phyloP scores from a whole-genome alignment of 108 stramenopile genomes.

The Cyclotella atomus region DNA sequence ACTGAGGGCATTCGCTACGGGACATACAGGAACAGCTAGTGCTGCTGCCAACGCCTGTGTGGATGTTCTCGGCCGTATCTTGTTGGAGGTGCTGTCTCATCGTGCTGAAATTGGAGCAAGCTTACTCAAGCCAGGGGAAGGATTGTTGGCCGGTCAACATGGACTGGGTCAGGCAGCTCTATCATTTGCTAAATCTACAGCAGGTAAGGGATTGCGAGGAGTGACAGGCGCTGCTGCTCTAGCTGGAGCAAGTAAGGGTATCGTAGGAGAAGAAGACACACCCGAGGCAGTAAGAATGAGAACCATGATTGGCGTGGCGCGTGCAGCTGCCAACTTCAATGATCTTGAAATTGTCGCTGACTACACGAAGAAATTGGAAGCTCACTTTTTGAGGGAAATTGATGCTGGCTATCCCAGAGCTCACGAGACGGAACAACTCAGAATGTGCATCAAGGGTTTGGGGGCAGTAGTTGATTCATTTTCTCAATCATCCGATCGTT shows the following conservation, averaged over 20 bases:
- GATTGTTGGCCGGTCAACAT: conserved; percentile 69
- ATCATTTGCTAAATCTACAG: conserved; percentile 51
- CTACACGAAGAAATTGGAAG: conserved; percentile 70
- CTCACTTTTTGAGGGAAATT: conserved; percentile 59
- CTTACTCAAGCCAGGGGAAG: conserved; percentile 82
- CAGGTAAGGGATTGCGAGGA: conserved; percentile 48
- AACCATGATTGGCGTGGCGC: conserved; percentile 65
- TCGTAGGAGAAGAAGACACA: conserved; percentile 42
- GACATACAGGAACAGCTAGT: conserved; percentile 81
- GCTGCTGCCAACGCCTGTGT: conserved; percentile 78
- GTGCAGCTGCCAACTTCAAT: conserved; percentile 84
- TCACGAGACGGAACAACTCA: conserved; percentile 81
- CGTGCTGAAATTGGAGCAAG: conserved; percentile 73
- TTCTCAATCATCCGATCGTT: conserved; percentile 51
- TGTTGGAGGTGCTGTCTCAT: conserved; percentile 70
- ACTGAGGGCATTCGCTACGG: conserved; percentile 86
- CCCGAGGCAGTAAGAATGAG: conserved; percentile 45
- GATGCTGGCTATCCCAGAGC: conserved; percentile 66
- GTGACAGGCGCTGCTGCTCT: conserved; percentile 39
- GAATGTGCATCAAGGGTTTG: conserved; percentile 75
- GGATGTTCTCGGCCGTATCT: conserved; percentile 65
- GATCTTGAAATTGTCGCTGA: conserved; percentile 80
- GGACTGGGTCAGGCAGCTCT: conserved; percentile 63
- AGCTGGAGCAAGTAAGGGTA: conserved; percentile 19
- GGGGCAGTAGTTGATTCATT: conserved; percentile 67